Evolutionary conservation across 768 basidiomycete genomes (phyloP).

Genomic region (Amanita brunnescens): DNA sequence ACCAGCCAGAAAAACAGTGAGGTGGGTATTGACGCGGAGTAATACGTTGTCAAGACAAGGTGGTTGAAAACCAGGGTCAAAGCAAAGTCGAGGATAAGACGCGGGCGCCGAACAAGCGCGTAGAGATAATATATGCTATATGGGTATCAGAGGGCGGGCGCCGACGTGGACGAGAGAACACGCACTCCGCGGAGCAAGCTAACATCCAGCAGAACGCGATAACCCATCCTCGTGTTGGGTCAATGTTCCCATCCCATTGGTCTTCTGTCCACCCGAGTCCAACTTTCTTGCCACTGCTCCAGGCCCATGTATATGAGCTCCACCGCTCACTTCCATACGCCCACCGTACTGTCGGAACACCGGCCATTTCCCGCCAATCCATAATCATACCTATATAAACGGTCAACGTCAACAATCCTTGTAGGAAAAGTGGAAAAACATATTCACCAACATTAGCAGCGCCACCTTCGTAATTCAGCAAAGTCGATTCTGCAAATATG

Average conservation of each 20-base stretch:
- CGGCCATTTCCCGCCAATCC: slow-evolving; percentile 97
- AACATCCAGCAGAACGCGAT: slow-evolving; percentile 82
- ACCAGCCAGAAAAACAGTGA: slow-evolving; percentile 92
- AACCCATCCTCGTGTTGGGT: slow-evolving; percentile 83
- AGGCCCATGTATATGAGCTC: slow-evolving; percentile 61
- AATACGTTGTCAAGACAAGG: slow-evolving; percentile 89
- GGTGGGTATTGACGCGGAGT: slow-evolving; percentile 73
- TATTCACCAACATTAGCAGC: slow-evolving; percentile 62
- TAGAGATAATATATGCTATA: slow-evolving; percentile 72
- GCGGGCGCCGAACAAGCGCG: slow-evolving; percentile 80
- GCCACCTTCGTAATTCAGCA: slow-evolving; percentile 68
- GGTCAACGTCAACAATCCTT: not conserved
- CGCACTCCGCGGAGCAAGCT: slow-evolving; percentile 81
- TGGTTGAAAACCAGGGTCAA: slow-evolving; percentile 89
- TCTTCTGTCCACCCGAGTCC: slow-evolving; percentile 47
- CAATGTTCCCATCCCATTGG: slow-evolving; percentile 60
- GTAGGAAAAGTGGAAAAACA: too few species aligned
- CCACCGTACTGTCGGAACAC: slow-evolving; percentile 64
- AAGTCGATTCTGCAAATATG: slow-evolving; percentile 63
- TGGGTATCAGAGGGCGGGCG: slow-evolving; percentile 1
- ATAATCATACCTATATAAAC: slow-evolving; percentile 67
- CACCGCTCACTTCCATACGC: slow-evolving; percentile 57
- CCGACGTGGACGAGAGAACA: slow-evolving; percentile 15
- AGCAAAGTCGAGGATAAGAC: slow-evolving; percentile 91
- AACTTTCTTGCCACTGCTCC: slow-evolving; percentile 74